Evolutionary conservation across 2,329 filamentous ascomycete genomes (phyloP), one percentile per base, ranked within the genome.

Genomic region (Neonectria punicea): DNA sequence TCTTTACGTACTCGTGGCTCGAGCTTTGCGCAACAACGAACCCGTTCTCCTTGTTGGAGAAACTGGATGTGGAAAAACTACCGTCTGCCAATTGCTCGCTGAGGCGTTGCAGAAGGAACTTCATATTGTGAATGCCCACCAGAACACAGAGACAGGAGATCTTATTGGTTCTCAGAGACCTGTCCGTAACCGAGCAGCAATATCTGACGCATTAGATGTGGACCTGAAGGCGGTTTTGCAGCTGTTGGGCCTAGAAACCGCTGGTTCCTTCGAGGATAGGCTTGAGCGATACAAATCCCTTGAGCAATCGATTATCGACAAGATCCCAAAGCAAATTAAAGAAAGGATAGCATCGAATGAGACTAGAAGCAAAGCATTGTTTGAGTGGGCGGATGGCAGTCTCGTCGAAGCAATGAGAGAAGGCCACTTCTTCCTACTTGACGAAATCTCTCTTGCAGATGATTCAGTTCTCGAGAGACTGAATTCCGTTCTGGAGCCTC

Each of bases 31-130:
- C 28, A 96, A 98, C 75, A 94, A 97, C 67, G 96, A 99, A 77
- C 96, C 96, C 1, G 93, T 99, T 3, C 85, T 99, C 20, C 85
- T 99, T 5, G 93, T 99, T 13, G 96, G 96, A 67, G 97, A 99
- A 77, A 99, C 96, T 18, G 96, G 96, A 6, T 98, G 95, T 75
- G 96, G 97, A 66, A 99, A 99, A 82, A 99, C 96, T 0, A 98
- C 95, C 2, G 92, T 99, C 7, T 97, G 93, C 71, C 96, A 99
- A 77, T 87, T 97, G 76, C 86, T 98, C 58, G 94, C 96, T 3
- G 92, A 97, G 74, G 91, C 93, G 4, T 86, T 93, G 67, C 83
- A 85, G 16, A 93, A 91, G 73, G 84, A 92, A 67, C 83, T 99
- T 43, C 90, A 94, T 70, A 96, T 95, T 71, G 91, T 99, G 74